Conservation (phyloP, 225 moss, liverwort and hornwort species). For the Rhytidiadelphus loreus region DNA sequence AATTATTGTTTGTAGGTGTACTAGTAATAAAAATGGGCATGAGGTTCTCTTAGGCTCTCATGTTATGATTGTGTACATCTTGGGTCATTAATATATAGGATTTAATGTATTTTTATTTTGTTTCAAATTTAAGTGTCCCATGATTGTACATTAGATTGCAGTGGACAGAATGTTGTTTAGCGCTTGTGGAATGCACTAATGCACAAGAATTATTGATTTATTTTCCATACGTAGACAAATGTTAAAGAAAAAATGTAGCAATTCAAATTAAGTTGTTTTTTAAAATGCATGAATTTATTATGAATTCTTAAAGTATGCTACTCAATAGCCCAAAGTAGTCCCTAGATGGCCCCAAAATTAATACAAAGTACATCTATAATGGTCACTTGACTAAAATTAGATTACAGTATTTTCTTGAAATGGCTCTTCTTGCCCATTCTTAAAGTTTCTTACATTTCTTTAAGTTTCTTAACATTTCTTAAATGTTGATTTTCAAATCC, state of each 20-base stretch:
- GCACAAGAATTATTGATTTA: too few relatives aligned
- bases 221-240: not conserved
- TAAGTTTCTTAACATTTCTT: not conserved
- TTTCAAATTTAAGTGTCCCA: not conserved
- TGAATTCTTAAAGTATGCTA: not conserved
- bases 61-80: not conserved
- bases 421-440: not conserved
- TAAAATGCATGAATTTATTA: not conserved
- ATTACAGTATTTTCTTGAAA: not conserved
- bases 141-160: not conserved
- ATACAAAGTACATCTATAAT: fast-evolving
- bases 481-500: not conserved
- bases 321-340: fast-evolving
- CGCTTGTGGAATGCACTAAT: not conserved
- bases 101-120: not conserved
- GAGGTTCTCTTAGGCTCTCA: not conserved
- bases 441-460: not conserved
- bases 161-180: fast-evolving
- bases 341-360: fast-evolving
- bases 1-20: not conserved
- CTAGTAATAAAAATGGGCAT: too few relatives aligned
- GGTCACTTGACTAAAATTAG: not conserved
- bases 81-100: fast-evolving
- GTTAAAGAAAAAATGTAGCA: not conserved
- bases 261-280: too few relatives aligned